phyloP scores from a whole-genome alignment of 192 early-diverging fungal species.

The Linnemannia elongata region DNA sequence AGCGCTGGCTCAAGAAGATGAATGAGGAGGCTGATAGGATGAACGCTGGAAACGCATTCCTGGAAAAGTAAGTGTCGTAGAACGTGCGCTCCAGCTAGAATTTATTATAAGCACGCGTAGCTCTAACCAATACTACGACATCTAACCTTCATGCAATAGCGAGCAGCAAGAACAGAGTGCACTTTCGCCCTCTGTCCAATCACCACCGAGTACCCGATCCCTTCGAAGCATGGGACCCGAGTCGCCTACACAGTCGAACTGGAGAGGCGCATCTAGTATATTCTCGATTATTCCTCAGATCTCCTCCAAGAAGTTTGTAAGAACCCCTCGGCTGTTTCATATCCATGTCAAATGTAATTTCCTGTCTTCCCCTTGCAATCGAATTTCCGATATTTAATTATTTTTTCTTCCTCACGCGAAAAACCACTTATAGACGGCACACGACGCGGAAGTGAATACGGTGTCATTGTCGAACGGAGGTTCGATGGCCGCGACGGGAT shows the following conservation, averaged over 20 bases:
- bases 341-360: neutral
- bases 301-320: conserved; percentile 45
- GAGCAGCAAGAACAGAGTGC: conserved; percentile 34
- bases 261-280: conserved; percentile 43
- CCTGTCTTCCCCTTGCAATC: neutral
- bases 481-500: conserved; percentile 81
- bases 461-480: conserved; percentile 80
- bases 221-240: conserved; percentile 42
- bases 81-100: neutral
- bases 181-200: conserved; percentile 21
- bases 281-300: conserved; percentile 53
- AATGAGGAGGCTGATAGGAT: conserved; percentile 91
- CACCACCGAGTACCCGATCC: conserved; percentile 45
- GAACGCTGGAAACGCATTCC: conserved; percentile 93
- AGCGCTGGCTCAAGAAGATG: conserved; percentile 93
- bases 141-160: conserved; percentile 7
- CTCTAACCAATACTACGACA: neutral
- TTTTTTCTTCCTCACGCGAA: neutral
- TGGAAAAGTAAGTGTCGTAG: conserved; percentile 76
- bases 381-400: conserved; percentile 17
- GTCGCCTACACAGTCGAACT: conserved; percentile 46
- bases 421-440: conserved; percentile 61
- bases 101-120: neutral
- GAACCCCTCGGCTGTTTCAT: neutral
- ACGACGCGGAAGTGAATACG: conserved; percentile 88